phyloP scores from a whole-genome alignment of 331 rosid genomes.

The Pyracantha coccinea region DNA sequence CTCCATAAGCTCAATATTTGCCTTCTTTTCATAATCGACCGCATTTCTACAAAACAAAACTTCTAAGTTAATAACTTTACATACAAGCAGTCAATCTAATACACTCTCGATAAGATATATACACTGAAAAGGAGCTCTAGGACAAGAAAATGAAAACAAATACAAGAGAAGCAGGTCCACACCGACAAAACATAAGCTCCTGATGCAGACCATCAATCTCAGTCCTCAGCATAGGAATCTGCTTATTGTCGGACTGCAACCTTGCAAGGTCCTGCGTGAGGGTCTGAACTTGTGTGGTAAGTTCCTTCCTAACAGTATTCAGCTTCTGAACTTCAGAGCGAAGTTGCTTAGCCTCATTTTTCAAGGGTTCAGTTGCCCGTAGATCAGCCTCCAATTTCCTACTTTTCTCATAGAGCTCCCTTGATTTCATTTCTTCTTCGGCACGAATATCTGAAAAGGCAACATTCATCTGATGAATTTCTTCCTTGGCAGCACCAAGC shows the following conservation, averaged over 20 bases:
- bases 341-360: slow-evolving; percentile 61
- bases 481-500: slow-evolving; percentile 62
- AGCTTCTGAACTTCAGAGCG: slow-evolving; percentile 67
- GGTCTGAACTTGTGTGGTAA: slow-evolving; percentile 49
- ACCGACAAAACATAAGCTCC: slow-evolving; percentile 58
- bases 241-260: slow-evolving; percentile 62
- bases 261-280: slow-evolving; percentile 51
- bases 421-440: slow-evolving; percentile 56
- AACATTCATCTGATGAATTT: slow-evolving; percentile 68
- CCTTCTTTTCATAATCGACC: slow-evolving; percentile 76
- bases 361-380: slow-evolving; percentile 56
- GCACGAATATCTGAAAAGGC: slow-evolving; percentile 61
- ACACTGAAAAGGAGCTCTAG: neutral
- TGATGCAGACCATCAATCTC: slow-evolving; percentile 73
- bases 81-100: neutral
- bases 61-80: neutral
- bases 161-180: slow-evolving; percentile 11
- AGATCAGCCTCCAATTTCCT: slow-evolving; percentile 70
- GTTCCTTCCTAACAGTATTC: slow-evolving; percentile 51
- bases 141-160: slow-evolving; percentile 9
- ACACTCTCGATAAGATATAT: neutral
- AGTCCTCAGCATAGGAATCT: slow-evolving; percentile 49
- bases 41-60: slow-evolving; percentile 38
- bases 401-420: slow-evolving; percentile 73
- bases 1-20: slow-evolving; percentile 73